phyloP scores from a whole-genome alignment of 169 alveolate genomes.

The Eimeria maxima region DNA sequence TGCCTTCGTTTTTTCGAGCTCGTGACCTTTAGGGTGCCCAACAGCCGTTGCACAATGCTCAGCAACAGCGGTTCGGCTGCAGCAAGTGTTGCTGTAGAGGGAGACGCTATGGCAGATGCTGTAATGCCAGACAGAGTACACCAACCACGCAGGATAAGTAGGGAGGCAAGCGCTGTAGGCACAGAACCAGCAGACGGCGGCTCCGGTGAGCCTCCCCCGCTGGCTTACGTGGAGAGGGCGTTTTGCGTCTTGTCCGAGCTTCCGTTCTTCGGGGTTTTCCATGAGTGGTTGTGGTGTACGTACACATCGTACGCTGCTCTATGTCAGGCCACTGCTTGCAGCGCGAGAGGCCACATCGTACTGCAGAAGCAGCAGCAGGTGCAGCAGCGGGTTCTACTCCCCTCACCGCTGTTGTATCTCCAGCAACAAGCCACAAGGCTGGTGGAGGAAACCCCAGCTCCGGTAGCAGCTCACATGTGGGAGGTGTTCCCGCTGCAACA shows the following conservation, averaged over 20 bases:
- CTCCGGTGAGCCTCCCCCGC: slow-evolving; percentile 29
- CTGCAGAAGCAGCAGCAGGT: slow-evolving; percentile 69
- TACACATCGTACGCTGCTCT: slow-evolving; percentile 66
- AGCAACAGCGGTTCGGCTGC: neutral
- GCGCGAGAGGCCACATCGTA: slow-evolving; percentile 27
- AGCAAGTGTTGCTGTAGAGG: neutral
- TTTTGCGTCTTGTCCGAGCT: slow-evolving; percentile 52
- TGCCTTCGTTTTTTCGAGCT: slow-evolving; percentile 68
- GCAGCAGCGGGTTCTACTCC: neutral
- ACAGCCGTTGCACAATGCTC: neutral
- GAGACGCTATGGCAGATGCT: neutral
- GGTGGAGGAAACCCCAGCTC: slow-evolving; percentile 68
- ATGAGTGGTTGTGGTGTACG: slow-evolving; percentile 65
- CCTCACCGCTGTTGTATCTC: slow-evolving; percentile 54
- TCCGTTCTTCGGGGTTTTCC: slow-evolving; percentile 53
- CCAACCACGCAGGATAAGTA: neutral
- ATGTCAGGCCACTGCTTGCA: slow-evolving; percentile 56
- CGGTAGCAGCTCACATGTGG: slow-evolving; percentile 63
- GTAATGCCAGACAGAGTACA: neutral
- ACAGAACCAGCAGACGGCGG: slow-evolving; percentile 21
- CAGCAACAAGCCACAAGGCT: slow-evolving; percentile 67
- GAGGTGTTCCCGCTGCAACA: slow-evolving; percentile 53
- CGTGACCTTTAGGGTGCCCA: slow-evolving; percentile 18
- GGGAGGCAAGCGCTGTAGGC: neutral
- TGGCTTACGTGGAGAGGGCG: slow-evolving; percentile 69